Base-by-base conservation (phyloP, 2,329 filamentous ascomycete genomes). In the Botrytis fabae region DNA sequence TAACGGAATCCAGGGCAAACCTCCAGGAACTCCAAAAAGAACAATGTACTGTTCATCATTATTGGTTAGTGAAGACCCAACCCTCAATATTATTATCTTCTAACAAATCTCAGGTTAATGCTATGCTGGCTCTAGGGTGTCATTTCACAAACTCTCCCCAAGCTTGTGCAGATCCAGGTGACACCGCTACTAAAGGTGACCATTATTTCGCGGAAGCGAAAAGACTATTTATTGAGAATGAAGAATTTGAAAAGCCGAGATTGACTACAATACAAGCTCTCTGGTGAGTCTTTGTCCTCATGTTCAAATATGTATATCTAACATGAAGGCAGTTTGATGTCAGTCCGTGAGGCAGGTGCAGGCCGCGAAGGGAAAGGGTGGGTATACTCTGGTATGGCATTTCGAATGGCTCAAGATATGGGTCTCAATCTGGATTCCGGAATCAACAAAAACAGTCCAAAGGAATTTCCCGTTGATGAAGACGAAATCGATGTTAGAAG, bases 331-430 rank as follows among this genome's bases (percentile, higher is more conserved):
- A 69, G 71, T 4, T 32, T 73, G 75, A 98, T 99, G 95, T 98
- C 95, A 12, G 95, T 98, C 0, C 88, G 96, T 74, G 96, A 99
- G 84, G 96, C 95, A 4, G 96, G 96, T 1, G 98, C 95, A 81
- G 95, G 93, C 0, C 88, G 95, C 60, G 96, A 98, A 83, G 94
- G 94, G 57, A 97, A 96, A 82, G 96, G 96, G 1, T 99, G 96
- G 96, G 94, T 98, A 5, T 98, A 98, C 82, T 97, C 94, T 79
- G 95, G 96, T 68, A 98, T 99, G 93, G 96, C 93, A 79, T 98
- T 99, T 81, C 91, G 96, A 62, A 98, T 99, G 95, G 95, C 95
- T 0, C 93, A 92, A 81, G 96, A 99, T 79, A 88, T 99, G 75
- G 96, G 96, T 0, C 85, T 99, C 70, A 97, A 98, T 79, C 88